These are phyloP conservation scores for Pseudopithomyces maydicus DNA, from an alignment of 2,329 filamentous ascomycete species.

Conservation along the genomic window DNA sequence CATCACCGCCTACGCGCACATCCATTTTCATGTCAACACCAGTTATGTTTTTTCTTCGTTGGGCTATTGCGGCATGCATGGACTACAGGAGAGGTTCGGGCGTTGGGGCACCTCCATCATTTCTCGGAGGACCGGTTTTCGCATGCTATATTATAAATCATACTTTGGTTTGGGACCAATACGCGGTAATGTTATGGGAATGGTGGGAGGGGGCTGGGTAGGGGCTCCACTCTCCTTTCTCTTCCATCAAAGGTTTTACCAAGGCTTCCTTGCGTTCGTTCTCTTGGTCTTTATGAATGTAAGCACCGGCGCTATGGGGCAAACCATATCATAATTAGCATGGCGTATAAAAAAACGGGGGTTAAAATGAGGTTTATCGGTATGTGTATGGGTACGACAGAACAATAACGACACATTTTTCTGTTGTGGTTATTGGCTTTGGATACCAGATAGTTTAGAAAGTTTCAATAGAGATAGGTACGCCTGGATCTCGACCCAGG, in stretches of 20 bases:
- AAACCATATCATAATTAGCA: slow-evolving; percentile 4
- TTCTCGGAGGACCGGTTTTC: slow-evolving; percentile 5
- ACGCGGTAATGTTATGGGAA: not conserved
- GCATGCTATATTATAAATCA: slow-evolving; percentile 24
- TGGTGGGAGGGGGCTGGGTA: not conserved
- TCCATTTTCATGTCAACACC: slow-evolving; percentile 8
- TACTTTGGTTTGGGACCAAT: not conserved
- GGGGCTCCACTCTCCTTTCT: not conserved
- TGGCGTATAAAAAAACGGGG: slow-evolving; percentile 5
- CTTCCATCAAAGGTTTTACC: not conserved
- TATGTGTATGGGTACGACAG: not conserved
- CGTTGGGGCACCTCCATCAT: slow-evolving; percentile 1
- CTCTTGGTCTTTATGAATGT: not conserved
- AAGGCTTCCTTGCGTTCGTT: not conserved
- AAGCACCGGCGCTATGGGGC: slow-evolving; percentile 1
- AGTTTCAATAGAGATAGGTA: not conserved
- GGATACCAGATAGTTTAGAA: not conserved
- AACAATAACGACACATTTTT: not conserved
- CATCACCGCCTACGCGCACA: slow-evolving; percentile 16
- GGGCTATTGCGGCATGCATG: slow-evolving; percentile 17
- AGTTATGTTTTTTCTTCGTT: slow-evolving; percentile 4
- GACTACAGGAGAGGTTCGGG: slow-evolving; percentile 11
- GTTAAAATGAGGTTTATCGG: not conserved
- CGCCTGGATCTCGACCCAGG: too few species aligned
- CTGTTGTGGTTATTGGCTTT: not conserved